Evolutionary conservation across 805 yeast species (phyloP).

Genomic region (Yamadazyma insecticola): DNA sequence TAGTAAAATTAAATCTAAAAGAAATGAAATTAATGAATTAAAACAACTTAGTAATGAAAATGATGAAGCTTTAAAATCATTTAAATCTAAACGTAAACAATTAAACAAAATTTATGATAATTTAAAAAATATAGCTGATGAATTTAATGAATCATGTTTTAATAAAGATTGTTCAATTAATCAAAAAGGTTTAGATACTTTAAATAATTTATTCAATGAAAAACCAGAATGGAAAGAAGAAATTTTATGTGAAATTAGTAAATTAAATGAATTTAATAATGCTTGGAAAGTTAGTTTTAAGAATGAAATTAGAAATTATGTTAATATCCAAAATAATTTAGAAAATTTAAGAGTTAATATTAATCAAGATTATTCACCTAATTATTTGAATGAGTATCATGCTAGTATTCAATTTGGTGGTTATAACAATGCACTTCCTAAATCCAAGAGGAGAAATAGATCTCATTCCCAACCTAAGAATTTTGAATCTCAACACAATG

Average conservation of each 20-base stretch:
- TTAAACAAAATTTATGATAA: conserved; percentile 11
- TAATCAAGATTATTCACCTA: conserved; percentile 27
- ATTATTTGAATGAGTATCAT: conserved; percentile 27
- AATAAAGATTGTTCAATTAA: conserved; percentile 28
- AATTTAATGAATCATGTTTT: conserved; percentile 13
- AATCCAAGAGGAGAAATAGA: conserved; percentile 7
- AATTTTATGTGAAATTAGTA: conserved; percentile 21
- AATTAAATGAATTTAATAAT: conserved; percentile 20
- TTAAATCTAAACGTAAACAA: conserved; percentile 21
- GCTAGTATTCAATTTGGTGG: conserved; percentile 40
- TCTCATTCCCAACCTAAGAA: conserved; percentile 8
- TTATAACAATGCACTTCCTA: conserved; percentile 18
- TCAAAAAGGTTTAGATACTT: conserved; percentile 19
- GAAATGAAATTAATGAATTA: too few species aligned
- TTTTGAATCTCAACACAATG: too few species aligned
- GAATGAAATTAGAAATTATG: conserved; percentile 25
- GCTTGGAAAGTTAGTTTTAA: conserved; percentile 28
- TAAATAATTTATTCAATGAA: conserved; percentile 19
- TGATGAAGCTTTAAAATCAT: too few species aligned
- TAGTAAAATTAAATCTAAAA: not conserved
- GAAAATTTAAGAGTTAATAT: conserved; percentile 22
- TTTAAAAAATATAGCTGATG: conserved; percentile 22
- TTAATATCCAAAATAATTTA: conserved; percentile 15
- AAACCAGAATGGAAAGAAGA: conserved; percentile 34
- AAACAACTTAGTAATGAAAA: too few species aligned